These are phyloP conservation scores for Nematodospora anomalae DNA, from an alignment of 1,139 yeast genomes.

Conservation along the genomic window DNA sequence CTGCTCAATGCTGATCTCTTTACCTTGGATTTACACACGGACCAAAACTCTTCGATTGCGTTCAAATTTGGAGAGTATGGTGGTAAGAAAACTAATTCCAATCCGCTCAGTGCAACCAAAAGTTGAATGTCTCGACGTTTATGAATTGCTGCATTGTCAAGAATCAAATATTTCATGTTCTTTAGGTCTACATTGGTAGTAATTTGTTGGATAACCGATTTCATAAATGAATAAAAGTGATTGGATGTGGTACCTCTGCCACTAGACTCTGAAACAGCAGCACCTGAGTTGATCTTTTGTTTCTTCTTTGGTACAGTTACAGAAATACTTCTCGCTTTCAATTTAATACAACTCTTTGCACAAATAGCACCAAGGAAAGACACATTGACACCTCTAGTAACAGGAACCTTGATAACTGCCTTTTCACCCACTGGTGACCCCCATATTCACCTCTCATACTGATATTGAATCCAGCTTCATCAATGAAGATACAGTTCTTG, in stretches of 20 bases:
- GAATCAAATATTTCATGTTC: constrained; percentile 5
- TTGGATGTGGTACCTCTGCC: constrained; percentile 4
- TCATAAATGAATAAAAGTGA: constrained; percentile 4
- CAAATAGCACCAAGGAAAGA: constrained; percentile 15
- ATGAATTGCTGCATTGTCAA: constrained; percentile 8
- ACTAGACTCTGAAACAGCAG: not conserved
- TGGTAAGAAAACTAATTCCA: constrained; percentile 8
- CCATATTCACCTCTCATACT: constrained; percentile 14
- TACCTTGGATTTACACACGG: constrained; percentile 6
- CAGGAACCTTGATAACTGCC: constrained; percentile 12
- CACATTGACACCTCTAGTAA: constrained; percentile 12
- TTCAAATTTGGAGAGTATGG: constrained; percentile 8
- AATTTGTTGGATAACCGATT: constrained; percentile 1
- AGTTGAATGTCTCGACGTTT: constrained; percentile 7
- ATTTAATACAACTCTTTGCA: constrained; percentile 9
- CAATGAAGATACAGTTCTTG: constrained; percentile 13
- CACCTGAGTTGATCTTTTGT: not conserved
- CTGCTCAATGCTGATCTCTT: constrained; percentile 4
- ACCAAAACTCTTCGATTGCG: constrained; percentile 9
- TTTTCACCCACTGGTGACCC: constrained; percentile 13
- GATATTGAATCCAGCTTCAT: constrained; percentile 15
- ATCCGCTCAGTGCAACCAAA: constrained; percentile 6
- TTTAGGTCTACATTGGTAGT: constrained; percentile 1
- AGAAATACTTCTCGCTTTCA: constrained; percentile 4
- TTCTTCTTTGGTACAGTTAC: constrained; percentile 1